phyloP scores from a whole-genome alignment of 2,329 filamentous ascomycete species.

The Trichoderma asperellum region DNA sequence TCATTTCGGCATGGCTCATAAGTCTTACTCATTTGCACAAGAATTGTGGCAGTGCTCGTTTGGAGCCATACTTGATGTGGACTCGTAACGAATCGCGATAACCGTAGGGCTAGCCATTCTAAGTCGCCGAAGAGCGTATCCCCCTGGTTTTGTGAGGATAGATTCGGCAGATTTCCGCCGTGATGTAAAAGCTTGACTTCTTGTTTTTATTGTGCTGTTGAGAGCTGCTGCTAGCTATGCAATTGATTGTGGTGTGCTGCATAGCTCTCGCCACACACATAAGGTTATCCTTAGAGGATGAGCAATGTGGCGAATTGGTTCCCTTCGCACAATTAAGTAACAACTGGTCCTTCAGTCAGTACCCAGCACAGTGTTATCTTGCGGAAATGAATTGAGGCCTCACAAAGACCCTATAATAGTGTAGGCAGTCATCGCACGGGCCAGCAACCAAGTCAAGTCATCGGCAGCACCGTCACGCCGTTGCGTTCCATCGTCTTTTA shows the following conservation, averaged over 20 bases:
- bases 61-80: constrained; percentile 17
- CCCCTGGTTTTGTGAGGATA: neutral
- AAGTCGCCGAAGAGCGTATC: constrained; percentile 6
- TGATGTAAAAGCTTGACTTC: constrained; percentile 3
- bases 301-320: neutral
- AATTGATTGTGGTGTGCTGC: neutral
- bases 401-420: neutral
- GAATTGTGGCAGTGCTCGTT: constrained; percentile 13
- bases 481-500: neutral
- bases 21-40: neutral
- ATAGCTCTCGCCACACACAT: neutral
- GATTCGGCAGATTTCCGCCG: constrained; percentile 16
- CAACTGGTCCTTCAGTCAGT: neutral
- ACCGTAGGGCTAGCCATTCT: constrained; percentile 9
- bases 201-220: neutral
- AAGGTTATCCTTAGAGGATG: neutral
- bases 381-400: neutral
- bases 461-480: constrained; percentile 12
- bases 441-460: neutral
- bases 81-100: constrained; percentile 17
- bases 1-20: neutral
- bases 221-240: neutral
- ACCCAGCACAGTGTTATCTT: neutral
- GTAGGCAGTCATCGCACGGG: constrained; percentile 7
- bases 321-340: neutral